Evolutionary conservation across 345 rosid genomes (phyloP).

Genomic region (Syzygium aromaticum): DNA sequence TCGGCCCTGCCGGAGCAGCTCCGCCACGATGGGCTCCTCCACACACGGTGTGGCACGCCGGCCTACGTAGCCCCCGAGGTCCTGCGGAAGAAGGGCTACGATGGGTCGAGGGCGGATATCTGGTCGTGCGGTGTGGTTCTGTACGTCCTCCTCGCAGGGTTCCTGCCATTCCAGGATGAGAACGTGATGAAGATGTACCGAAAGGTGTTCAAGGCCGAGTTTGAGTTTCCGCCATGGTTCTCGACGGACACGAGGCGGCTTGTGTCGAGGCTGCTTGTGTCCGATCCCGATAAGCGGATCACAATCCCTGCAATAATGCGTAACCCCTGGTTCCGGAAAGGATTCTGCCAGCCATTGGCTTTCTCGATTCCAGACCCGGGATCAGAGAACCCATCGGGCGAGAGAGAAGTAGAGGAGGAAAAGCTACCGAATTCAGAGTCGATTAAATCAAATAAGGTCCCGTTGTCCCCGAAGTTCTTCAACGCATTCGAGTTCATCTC

Average conservation of each 20-base stretch:
- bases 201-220: constrained; percentile 51
- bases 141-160: constrained; percentile 61
- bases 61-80: constrained; percentile 95
- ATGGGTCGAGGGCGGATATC: constrained; percentile 69
- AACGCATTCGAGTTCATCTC: constrained; percentile 73
- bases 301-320: constrained; percentile 52
- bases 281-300: constrained; percentile 58
- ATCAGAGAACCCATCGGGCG: constrained; percentile 6
- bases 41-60: constrained; percentile 81
- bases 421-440: not conserved
- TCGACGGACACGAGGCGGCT: constrained; percentile 39
- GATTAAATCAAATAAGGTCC: not conserved
- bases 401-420: not conserved
- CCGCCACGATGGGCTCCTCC: constrained; percentile 65
- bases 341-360: constrained; percentile 26
- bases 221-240: constrained; percentile 62
- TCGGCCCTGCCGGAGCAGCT: constrained; percentile 67
- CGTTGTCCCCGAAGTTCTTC: constrained; percentile 25
- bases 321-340: constrained; percentile 61
- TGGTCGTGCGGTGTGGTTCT: constrained; percentile 94
- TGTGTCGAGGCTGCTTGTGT: constrained; percentile 44
- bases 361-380: constrained; percentile 22
- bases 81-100: constrained; percentile 73
- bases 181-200: constrained; percentile 57
- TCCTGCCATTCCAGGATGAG: constrained; percentile 66